These are phyloP conservation scores for Populus hybrid DNA, from an alignment of 441 rosid species.

Conservation along the genomic window DNA sequence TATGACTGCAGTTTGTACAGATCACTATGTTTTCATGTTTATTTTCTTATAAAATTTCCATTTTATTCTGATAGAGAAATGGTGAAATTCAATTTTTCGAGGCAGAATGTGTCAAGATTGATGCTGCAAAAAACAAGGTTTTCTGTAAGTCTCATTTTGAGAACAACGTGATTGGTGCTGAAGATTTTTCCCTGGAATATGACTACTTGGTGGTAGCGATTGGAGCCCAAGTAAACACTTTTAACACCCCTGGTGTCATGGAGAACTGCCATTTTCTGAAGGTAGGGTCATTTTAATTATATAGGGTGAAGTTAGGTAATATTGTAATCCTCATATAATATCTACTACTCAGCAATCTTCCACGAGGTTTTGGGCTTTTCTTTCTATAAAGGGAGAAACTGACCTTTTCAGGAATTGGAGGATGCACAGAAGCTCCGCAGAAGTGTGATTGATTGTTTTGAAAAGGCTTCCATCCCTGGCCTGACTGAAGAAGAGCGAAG, in stretches of 20 bases:
- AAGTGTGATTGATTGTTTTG: slow-evolving; percentile 78
- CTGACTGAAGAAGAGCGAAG: slow-evolving; percentile 74
- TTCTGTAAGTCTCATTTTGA: slow-evolving; percentile 49
- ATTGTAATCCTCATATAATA: background rate
- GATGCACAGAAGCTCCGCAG: slow-evolving; percentile 87
- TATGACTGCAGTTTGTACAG: background rate
- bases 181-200: slow-evolving; percentile 65
- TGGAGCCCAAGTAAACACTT: slow-evolving; percentile 92
- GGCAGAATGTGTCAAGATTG: slow-evolving; percentile 84
- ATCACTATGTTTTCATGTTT: background rate
- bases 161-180: slow-evolving; percentile 43
- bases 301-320: background rate
- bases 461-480: slow-evolving; percentile 76
- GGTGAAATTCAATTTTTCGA: slow-evolving; percentile 72
- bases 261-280: slow-evolving; percentile 93
- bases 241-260: slow-evolving; percentile 77
- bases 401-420: slow-evolving; percentile 64
- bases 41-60: background rate
- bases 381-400: background rate
- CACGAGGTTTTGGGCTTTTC: background rate
- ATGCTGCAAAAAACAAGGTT: slow-evolving; percentile 57
- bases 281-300: slow-evolving; percentile 32
- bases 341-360: background rate
- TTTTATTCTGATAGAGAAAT: slow-evolving; percentile 44
- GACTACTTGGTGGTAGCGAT: slow-evolving; percentile 82